These are phyloP conservation scores for Paxillus ammoniavirescens DNA, from an alignment of 768 basidiomycete species.

Conservation along the genomic window DNA sequence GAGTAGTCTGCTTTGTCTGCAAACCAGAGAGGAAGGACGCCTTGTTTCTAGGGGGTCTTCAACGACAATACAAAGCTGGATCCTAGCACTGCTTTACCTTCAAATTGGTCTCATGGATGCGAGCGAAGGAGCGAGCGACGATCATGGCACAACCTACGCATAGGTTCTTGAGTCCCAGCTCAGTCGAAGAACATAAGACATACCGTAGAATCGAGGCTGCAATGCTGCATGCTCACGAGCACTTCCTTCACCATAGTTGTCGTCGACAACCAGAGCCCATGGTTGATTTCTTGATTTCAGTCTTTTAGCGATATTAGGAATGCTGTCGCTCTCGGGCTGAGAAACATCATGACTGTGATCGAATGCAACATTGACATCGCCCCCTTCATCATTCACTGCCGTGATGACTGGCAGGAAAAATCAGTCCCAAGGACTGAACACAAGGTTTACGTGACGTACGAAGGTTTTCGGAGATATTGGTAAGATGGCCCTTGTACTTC, in stretches of 20 bases:
- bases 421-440: slow-evolving; percentile 1
- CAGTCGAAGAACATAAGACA: not conserved
- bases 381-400: slow-evolving; percentile 92
- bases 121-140: slow-evolving; percentile 90
- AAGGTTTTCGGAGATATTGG: slow-evolving; percentile 95
- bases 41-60: slow-evolving; percentile 77
- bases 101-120: slow-evolving; percentile 97
- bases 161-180: not conserved
- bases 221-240: slow-evolving; percentile 97
- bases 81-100: slow-evolving; percentile 52
- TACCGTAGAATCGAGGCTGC: slow-evolving; percentile 92
- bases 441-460: slow-evolving; percentile 45
- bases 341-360: slow-evolving; percentile 58
- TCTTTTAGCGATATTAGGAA: slow-evolving; percentile 87
- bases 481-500: slow-evolving; percentile 96
- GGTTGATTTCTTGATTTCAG: slow-evolving; percentile 82
- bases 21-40: slow-evolving; percentile 95
- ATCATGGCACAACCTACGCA: slow-evolving; percentile 77
- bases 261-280: slow-evolving; percentile 93
- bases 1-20: slow-evolving; percentile 81
- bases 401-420: slow-evolving; percentile 68
- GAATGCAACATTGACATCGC: slow-evolving; percentile 88
- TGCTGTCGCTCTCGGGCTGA: slow-evolving; percentile 64
- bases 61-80: not conserved
- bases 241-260: slow-evolving; percentile 97